Percentiles rank a stretch among this genome's conserved stretches.
These are phyloP conservation scores for Neonectria faginata DNA, from an alignment of 2,329 filamentous ascomycete species.

Conservation along the genomic window DNA sequence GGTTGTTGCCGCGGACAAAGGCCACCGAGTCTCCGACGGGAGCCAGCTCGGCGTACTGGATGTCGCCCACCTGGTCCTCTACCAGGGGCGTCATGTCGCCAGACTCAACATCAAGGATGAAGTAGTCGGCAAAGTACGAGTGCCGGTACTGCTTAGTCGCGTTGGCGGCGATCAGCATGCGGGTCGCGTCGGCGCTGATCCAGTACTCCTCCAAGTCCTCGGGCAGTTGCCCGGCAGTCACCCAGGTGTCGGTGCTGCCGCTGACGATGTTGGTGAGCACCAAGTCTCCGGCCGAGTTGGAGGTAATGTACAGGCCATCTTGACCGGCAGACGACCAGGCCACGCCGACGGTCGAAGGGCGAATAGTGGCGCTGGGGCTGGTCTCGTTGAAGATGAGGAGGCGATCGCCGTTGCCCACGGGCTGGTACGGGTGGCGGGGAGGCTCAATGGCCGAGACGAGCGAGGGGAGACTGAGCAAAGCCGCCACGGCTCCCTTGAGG, in stretches of 20 bases:
- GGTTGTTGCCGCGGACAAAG: conserved; percentile 75
- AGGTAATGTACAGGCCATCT: conserved; percentile 72
- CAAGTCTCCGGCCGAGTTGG: conserved; percentile 62
- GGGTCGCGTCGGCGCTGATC: conserved; percentile 69
- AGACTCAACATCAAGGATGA: conserved; percentile 70
- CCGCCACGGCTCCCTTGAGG: conserved; percentile 23
- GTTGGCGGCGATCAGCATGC: conserved; percentile 72
- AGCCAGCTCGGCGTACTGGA: conserved; percentile 74
- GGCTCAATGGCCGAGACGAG: conserved; percentile 57
- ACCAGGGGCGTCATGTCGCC: conserved; percentile 67
- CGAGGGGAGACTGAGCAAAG: conserved; percentile 37
- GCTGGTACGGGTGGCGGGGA: conserved; percentile 65
- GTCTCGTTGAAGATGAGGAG: conserved; percentile 72
- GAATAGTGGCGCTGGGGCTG: conserved; percentile 58
- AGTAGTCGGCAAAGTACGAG: conserved; percentile 76
- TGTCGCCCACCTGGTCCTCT: conserved; percentile 69
- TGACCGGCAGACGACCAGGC: conserved; percentile 69
- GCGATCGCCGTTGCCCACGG: conserved; percentile 66
- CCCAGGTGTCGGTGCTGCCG: conserved; percentile 66
- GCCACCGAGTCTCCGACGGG: conserved; percentile 69
- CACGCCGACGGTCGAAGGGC: conserved; percentile 60
- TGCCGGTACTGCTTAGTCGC: conserved; percentile 76
- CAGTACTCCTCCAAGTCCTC: conserved; percentile 67
- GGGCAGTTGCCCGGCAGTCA: conserved; percentile 69
- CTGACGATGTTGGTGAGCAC: conserved; percentile 72